Evolutionary conservation across 306 rosid species (phyloP), one percentile per base, ranked within the genome.

Genomic region (Acacia crassicarpa): DNA sequence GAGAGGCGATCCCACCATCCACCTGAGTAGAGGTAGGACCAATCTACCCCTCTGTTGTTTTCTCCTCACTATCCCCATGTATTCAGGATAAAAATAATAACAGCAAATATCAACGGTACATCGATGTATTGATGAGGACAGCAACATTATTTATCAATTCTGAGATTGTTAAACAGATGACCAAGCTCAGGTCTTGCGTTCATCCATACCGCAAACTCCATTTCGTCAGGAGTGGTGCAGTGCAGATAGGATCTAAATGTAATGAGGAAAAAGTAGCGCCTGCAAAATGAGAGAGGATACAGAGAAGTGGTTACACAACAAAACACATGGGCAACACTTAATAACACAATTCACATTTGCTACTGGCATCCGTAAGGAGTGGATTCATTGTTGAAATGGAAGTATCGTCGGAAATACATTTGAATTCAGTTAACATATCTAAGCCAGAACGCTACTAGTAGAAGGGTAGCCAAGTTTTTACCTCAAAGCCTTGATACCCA

Each of bases 401-500:
- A 72, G 77, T 54, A 32, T 56, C 13, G 33, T 48, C 22, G 32
- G 38, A 71, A 22, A 44, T 44, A 45, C 33, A 44, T 10, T 13
- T 44, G 75, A 71, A 40, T 68, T 67, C 27, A 35, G 19, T 8
- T 16, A 62, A 5, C 22, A 68, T 44, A 71, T 71, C n/a, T 71
- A 44, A 23, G 22, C 40, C 9, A 71, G 25, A 71, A 44, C 22
- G 22, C 58, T 4, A 41, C 2, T 0, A 23, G 58, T 22, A 71
- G 45, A 22, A 44, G 56, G 14, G 74, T 22, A 45, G 58, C 40
- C 17, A n/a, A 40, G 67, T 72, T 41, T 71, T 59, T 77, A 94
- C 98, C 95, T 94, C 83, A 92, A 81, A 82, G 98, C 95, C 89
- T 91, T 94, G 78, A 91, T 75, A 76, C 97, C 93, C 95, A 94